Percentiles rank a stretch among this genome's conserved stretches.
Conservation (phyloP, 106 monocot genomes). For the Apostasia ramifera region DNA sequence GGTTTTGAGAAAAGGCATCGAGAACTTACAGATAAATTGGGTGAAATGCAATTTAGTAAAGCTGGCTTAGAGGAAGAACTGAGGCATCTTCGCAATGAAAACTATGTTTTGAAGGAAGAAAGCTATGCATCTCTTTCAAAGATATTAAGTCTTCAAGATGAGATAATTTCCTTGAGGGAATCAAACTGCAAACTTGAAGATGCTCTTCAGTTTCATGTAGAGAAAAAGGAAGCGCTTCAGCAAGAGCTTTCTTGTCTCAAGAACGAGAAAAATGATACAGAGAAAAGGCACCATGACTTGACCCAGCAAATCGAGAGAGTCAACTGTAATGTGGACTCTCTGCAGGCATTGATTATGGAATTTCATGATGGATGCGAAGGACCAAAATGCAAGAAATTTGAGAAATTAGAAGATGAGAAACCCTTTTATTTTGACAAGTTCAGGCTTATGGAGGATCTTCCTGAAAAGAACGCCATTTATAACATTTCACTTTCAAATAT, state of each 20-base stretch:
- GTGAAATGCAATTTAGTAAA: constrained; percentile 22
- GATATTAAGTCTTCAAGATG: constrained; percentile 26
- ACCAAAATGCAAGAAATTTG: constrained; percentile 7
- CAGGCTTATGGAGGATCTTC: constrained; percentile 15
- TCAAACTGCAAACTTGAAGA: constrained; percentile 23
- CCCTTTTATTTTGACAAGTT: constrained; percentile 18
- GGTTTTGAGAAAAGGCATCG: constrained; percentile 25
- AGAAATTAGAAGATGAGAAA: constrained; percentile 31
- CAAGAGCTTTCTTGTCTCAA: constrained; percentile 30
- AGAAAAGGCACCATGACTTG: constrained; percentile 16
- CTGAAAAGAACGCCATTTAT: constrained; percentile 16
- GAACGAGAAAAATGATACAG: constrained; percentile 27
- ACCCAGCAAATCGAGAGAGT: constrained; percentile 31
- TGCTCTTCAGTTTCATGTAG: constrained; percentile 22
- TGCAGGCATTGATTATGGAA: constrained; percentile 30
- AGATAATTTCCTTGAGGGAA: constrained; percentile 23
- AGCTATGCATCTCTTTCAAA: not conserved
- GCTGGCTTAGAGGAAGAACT: constrained; percentile 44
- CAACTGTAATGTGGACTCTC: constrained; percentile 29
- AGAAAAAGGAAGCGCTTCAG: constrained; percentile 41
- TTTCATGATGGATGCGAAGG: constrained; percentile 29
- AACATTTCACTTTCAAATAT: constrained; percentile 33
- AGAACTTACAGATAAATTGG: constrained; percentile 27
- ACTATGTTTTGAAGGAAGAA: constrained; percentile 11
- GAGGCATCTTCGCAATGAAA: constrained; percentile 27